Evolutionary conservation across 1,284 basidiomycete species (phyloP).

Genomic region (Leccinum griseonigrum): DNA sequence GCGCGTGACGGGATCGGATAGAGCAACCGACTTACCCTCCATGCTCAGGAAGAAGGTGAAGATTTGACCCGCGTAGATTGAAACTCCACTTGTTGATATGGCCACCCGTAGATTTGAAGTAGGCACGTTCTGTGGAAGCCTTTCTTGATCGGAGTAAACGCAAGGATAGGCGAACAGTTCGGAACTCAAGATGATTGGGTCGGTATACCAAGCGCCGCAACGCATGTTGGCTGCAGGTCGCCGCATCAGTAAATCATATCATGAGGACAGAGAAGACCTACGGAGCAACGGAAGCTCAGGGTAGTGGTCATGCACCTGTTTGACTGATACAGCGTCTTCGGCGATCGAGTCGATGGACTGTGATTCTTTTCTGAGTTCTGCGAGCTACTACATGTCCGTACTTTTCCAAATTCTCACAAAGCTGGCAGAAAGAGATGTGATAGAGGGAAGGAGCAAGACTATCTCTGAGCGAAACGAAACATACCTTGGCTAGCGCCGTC

Average conservation of each 20-base stretch:
- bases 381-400: no score
- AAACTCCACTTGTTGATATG: constrained; percentile 88
- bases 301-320: constrained; percentile 55
- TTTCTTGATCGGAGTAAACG: constrained; percentile 10
- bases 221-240: constrained; percentile 79
- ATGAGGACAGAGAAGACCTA: constrained; percentile 38
- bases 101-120: constrained; percentile 98
- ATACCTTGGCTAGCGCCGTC: no score
- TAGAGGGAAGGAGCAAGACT: no score
- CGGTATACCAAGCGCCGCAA: constrained; percentile 93
- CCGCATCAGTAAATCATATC: background rate
- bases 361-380: constrained; percentile 57
- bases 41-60: constrained; percentile 66
- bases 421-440: no score
- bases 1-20: background rate
- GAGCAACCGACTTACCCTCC: constrained; percentile 50
- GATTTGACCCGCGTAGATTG: constrained; percentile 82
- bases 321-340: constrained; percentile 74
- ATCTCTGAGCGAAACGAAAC: no score
- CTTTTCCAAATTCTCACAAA: no score
- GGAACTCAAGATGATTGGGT: constrained; percentile 59
- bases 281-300: constrained; percentile 61
- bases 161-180: background rate
- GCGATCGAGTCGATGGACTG: constrained; percentile 81
- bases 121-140: constrained; percentile 53